phyloP scores from a whole-genome alignment of 2,329 filamentous ascomycete genomes.

The Diaporthe amygdali region DNA sequence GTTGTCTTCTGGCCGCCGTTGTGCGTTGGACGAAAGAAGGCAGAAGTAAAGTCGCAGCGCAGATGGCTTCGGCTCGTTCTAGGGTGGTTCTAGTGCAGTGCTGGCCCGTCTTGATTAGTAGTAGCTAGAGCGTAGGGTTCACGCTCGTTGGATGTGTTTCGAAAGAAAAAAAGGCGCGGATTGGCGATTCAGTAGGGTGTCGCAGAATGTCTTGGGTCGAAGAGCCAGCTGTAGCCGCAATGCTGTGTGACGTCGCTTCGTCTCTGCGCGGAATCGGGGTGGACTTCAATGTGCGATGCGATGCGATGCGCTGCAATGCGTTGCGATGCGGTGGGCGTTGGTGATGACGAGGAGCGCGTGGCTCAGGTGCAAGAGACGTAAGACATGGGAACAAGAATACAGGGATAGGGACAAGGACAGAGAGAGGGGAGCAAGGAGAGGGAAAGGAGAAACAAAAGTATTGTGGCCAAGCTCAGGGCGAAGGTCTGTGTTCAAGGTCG shows the following conservation, averaged over 20 bases:
- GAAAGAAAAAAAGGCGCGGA: not conserved
- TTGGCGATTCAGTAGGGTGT: not conserved
- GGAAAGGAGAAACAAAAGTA: not conserved
- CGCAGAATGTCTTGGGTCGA: not conserved
- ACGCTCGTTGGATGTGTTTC: not conserved
- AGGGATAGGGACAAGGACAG: not conserved
- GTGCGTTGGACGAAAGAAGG: not conserved
- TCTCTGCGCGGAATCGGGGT: not conserved
- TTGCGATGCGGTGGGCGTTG: not conserved
- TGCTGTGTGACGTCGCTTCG: not conserved
- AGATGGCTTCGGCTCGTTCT: not conserved
- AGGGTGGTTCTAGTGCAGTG: slow-evolving; percentile 5
- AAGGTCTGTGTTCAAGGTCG: slow-evolving; percentile 11
- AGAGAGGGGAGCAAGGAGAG: not conserved
- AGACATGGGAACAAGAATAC: not conserved
- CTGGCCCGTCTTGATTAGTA: not conserved
- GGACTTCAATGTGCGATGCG: not conserved
- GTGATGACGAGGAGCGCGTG: not conserved
- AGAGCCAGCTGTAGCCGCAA: not conserved
- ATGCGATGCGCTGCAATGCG: not conserved
- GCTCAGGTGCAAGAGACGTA: not conserved
- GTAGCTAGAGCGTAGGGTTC: not conserved
- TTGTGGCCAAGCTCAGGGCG: slow-evolving; percentile 10
- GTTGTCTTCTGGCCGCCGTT: not conserved
- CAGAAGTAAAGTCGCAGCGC: not conserved